These are phyloP conservation scores for Globisporangium splendens DNA, from an alignment of 352 stramenopile species.

Conservation along the genomic window DNA sequence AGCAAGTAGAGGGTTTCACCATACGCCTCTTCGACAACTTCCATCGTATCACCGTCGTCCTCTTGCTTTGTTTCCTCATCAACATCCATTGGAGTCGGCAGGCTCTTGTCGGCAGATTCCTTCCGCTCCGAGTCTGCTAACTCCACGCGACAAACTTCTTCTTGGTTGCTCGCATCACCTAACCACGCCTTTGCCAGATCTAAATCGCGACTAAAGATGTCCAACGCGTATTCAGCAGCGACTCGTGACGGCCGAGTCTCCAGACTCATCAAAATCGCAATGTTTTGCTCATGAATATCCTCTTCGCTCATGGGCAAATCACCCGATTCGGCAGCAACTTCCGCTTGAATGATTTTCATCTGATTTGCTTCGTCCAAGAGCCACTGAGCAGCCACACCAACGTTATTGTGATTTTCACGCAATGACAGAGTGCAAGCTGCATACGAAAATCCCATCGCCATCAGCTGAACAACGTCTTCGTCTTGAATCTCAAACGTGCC, in stretches of 20 bases:
- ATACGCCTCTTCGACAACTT: constrained; percentile 56
- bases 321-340: constrained; percentile 47
- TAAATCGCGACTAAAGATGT: constrained; percentile 60
- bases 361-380: constrained; percentile 80
- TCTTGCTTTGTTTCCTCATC: constrained; percentile 50
- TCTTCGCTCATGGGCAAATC: constrained; percentile 55
- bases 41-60: constrained; percentile 45
- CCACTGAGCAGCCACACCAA: constrained; percentile 78
- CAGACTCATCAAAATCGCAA: constrained; percentile 73
- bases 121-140: constrained; percentile 7
- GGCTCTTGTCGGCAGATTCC: background rate
- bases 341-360: constrained; percentile 53
- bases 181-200: constrained; percentile 68
- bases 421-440: constrained; percentile 69
- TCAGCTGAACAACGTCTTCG: constrained; percentile 85
- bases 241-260: constrained; percentile 42
- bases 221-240: constrained; percentile 58
- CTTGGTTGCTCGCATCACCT: constrained; percentile 43
- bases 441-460: constrained; percentile 89
- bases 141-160: constrained; percentile 68
- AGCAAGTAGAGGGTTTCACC: constrained; percentile 89
- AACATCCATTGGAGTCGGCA: constrained; percentile 32
- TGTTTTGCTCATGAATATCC: constrained; percentile 60
- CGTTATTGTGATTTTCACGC: constrained; percentile 57
- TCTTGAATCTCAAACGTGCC: constrained; percentile 44